These are phyloP conservation scores for Nitzschia palea DNA, from an alignment of 108 stramenopile genomes.

Conservation along the genomic window DNA sequence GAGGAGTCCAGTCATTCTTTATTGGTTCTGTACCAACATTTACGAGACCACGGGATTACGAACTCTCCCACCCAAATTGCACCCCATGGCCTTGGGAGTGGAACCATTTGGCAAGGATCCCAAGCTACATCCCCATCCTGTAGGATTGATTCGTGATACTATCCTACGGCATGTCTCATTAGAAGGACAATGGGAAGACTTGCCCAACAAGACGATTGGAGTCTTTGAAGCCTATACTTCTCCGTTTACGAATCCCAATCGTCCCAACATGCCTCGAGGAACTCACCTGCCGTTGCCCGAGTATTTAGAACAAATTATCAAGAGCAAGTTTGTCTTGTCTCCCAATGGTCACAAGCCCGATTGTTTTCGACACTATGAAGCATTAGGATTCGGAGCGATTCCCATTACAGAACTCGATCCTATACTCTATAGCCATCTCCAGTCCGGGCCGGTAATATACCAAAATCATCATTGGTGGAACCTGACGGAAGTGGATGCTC, in stretches of 20 bases:
- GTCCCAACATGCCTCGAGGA: background rate
- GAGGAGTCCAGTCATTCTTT: background rate
- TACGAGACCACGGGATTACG: background rate
- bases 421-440: conserved; percentile 12
- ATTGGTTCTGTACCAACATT: background rate
- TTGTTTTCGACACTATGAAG: conserved; percentile 42
- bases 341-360: conserved; percentile 39
- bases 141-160: background rate
- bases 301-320: conserved; percentile 14
- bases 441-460: background rate
- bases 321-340: conserved; percentile 22
- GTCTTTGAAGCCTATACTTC: conserved; percentile 7
- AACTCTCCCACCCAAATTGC: background rate
- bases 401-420: conserved; percentile 41
- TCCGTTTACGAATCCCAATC: background rate
- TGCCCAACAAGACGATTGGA: conserved; percentile 2
- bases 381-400: conserved; percentile 32
- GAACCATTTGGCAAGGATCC: conserved; percentile 5
- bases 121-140: background rate
- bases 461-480: background rate
- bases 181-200: no score
- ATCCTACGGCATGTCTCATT: background rate
- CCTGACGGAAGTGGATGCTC: background rate
- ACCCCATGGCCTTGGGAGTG: background rate
- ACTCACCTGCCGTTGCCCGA: conserved; percentile 2